Evolutionary conservation across 257 asterid genomes (phyloP), one percentile per base, ranked within the genome.

Genomic region (Anisodus tanguticus): DNA sequence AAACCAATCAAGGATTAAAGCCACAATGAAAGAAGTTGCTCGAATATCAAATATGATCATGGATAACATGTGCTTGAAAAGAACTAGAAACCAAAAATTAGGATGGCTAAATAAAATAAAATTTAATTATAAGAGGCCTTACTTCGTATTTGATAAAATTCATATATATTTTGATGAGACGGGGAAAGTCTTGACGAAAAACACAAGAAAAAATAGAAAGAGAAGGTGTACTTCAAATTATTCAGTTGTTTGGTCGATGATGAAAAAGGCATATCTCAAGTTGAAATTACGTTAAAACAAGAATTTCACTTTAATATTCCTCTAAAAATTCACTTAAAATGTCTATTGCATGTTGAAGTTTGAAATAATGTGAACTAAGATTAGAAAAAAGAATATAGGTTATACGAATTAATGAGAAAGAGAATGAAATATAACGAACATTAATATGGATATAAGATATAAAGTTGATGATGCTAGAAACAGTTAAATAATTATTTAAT

Each of bases 31-130:
- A 6, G 22, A 26, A 51, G 63, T 76, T 51, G 26, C 63, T 6
- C 39, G 26, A 31, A 31, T 31, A 31, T 31, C 35, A 31, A 76
- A 26, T 76, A 76, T 51, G 45, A 45, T 39, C 47, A 76, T 76
- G 63, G n/a, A 76, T 76, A 51, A 11, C 81, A 76, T 76, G 63
- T 51, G 81, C 47, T 47, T 45, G 3, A 72, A 72, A 19, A 19
- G 12, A 3, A 19, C 4, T 19, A 72, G 10, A 6, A 5, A 19
- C 1, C 15, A 37, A 16, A 15, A 37, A 35, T 26, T 3, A 31
- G 49, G 19, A 13, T 1, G 10, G 49, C 8, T 37, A 68, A 39
- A 68, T 68, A 37, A 68, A 67, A 35, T 67, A 2, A 67, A 67
- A 35, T 67, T 64, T 64, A 9, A 54, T 3, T 54, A 54, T 57